Evolutionary conservation across 2,329 filamentous ascomycete genomes (phyloP).

Genomic region (Nemania sp.): DNA sequence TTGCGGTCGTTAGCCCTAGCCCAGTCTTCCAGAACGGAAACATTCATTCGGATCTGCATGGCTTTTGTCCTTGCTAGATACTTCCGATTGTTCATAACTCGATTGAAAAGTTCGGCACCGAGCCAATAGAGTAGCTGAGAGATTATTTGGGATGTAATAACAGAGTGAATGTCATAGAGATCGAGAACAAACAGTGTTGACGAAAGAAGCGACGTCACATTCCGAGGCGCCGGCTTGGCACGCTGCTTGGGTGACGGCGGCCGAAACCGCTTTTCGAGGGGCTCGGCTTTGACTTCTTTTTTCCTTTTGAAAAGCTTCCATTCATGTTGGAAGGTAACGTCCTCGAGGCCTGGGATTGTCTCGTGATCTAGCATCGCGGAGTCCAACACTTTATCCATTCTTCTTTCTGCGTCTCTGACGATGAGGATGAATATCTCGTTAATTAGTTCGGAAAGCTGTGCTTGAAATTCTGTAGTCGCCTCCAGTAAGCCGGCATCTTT

Average conservation of each 20-base stretch:
- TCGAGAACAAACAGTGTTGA: slow-evolving; percentile 97
- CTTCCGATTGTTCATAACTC: slow-evolving; percentile 93
- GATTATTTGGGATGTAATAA: slow-evolving; percentile 89
- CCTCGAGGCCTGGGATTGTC: slow-evolving; percentile 95
- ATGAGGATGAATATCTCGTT: slow-evolving; percentile 99
- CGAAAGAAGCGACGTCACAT: slow-evolving; percentile 92
- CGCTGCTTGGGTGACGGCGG: slow-evolving; percentile 92
- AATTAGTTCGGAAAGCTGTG: slow-evolving; percentile 89
- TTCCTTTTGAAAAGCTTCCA: slow-evolving; percentile 98
- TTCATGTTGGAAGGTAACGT: slow-evolving; percentile 95
- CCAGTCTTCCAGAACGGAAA: slow-evolving; percentile 95
- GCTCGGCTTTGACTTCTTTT: slow-evolving; percentile 85
- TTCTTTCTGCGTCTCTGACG: slow-evolving; percentile 90
- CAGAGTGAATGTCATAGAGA: slow-evolving; percentile 97
- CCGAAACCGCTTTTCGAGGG: slow-evolving; percentile 84
- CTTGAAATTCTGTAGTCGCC: slow-evolving; percentile 85
- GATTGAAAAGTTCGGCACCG: slow-evolving; percentile 93
- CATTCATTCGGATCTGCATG: slow-evolving; percentile 99
- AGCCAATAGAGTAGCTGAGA: slow-evolving; percentile 96
- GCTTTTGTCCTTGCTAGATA: slow-evolving; percentile 96
- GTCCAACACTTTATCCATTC: slow-evolving; percentile 95
- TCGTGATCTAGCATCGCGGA: slow-evolving; percentile 95
- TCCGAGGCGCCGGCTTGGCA: slow-evolving; percentile 88
- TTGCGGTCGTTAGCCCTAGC: slow-evolving; percentile 89
- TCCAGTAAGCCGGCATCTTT: slow-evolving; percentile 84